A percentile compares a stretch with the other conserved stretches of the same genome.
These are phyloP conservation scores for Eucalyptus dawsonii DNA, from an alignment of 345 rosid genomes.

Conservation along the genomic window DNA sequence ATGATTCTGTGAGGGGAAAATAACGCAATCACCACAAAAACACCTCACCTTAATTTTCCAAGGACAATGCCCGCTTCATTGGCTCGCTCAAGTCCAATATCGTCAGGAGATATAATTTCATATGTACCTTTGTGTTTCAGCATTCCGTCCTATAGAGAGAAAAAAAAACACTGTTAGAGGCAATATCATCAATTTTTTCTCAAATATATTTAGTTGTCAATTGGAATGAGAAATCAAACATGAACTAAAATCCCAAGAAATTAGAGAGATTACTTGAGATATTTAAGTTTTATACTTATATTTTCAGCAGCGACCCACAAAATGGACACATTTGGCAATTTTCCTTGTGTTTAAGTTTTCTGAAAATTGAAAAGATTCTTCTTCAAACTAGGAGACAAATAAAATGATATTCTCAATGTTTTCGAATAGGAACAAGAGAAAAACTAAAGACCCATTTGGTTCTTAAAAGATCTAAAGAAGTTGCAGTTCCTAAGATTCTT, in stretches of 20 bases:
- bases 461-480: not conserved
- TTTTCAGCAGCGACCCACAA: not conserved
- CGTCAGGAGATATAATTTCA: slow-evolving; percentile 86
- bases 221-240: not conserved
- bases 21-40: not conserved
- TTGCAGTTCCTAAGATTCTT: not conserved
- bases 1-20: not conserved
- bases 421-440: not conserved
- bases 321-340: not conserved
- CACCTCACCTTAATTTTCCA: slow-evolving; percentile 73
- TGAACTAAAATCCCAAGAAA: not conserved
- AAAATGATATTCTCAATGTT: not conserved
- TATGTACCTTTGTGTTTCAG: slow-evolving; percentile 84
- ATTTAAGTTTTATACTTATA: not conserved
- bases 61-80: slow-evolving; percentile 90
- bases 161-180: not conserved
- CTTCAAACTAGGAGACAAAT: not conserved
- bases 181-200: not conserved
- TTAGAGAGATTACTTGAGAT: not conserved
- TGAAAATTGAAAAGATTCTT: not conserved
- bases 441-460: not conserved
- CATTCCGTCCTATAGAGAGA: slow-evolving; percentile 73
- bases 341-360: not conserved
- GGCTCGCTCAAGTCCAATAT: slow-evolving; percentile 81
- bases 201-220: not conserved